These are phyloP conservation scores for Cercophora sp. DNA, from an alignment of 495 filamentous ascomycete species.

Conservation along the genomic window DNA sequence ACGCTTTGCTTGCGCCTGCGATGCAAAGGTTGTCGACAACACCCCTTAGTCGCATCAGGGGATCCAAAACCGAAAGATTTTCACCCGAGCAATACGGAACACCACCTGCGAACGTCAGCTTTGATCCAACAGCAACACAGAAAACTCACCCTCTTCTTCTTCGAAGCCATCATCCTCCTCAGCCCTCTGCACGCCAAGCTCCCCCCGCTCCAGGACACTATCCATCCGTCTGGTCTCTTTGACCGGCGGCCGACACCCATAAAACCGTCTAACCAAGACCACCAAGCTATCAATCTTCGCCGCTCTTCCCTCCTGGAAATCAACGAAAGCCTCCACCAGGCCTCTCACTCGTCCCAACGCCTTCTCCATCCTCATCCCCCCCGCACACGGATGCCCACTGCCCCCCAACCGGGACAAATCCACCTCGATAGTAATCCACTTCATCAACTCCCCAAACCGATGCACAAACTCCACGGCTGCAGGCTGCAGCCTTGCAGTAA, in stretches of 20 bases:
- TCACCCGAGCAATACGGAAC: slow-evolving; percentile 17
- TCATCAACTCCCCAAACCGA: slow-evolving; percentile 23
- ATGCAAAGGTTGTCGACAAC: slow-evolving; percentile 22
- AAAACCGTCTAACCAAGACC: slow-evolving; percentile 25
- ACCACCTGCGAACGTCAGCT: neutral
- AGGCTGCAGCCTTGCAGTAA: slow-evolving; percentile 8
- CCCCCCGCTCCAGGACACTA: neutral
- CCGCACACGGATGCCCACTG: slow-evolving; percentile 11
- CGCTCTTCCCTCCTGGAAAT: slow-evolving; percentile 10
- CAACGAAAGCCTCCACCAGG: slow-evolving; percentile 18
- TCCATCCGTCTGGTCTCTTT: neutral
- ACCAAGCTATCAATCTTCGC: slow-evolving; percentile 19
- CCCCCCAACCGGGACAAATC: slow-evolving; percentile 27
- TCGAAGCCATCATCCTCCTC: neutral
- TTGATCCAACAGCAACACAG: neutral
- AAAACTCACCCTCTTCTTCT: neutral
- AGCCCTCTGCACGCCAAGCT: neutral
- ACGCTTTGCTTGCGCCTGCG: slow-evolving; percentile 19
- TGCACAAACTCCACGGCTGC: slow-evolving; percentile 20
- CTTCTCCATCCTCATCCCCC: slow-evolving; percentile 1
- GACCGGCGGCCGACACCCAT: slow-evolving; percentile 17
- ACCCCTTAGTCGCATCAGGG: slow-evolving; percentile 18
- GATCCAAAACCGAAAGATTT: slow-evolving; percentile 21
- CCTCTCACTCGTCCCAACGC: slow-evolving; percentile 3
- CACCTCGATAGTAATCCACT: slow-evolving; percentile 27